Evolutionary conservation across 1,139 yeast species (phyloP), one percentile per base, ranked within the genome.

Genomic region (Suhomyces panamericanus): DNA sequence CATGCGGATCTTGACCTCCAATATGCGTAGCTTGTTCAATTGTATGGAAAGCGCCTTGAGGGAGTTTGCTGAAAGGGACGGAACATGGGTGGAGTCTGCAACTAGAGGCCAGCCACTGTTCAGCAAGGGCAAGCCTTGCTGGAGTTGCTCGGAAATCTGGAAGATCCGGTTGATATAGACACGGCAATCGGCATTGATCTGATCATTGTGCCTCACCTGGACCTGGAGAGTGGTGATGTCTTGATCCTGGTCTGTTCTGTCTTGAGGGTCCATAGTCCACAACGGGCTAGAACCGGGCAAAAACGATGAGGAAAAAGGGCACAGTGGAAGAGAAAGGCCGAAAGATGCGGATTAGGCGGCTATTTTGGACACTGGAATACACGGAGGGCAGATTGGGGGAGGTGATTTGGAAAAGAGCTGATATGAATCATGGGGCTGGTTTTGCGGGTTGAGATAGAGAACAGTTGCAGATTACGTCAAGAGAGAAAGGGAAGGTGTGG

Each of bases 1-100:
- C 24, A 52, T 51, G 49, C 55, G 63, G 38, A 57, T 56, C 32
- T 53, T 59, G 27, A 53, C 50, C 56, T 58, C 69, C 41, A 58
- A 43, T 1, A 67, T 52, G 36, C 71, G 70, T 17, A 78, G 64
- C 51, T 69, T 74, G 38, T 73, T 56, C 35, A 78, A 57, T 58
- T 76, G 79, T 12, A 73, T 59, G 0, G 79, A 68, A 28, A 79
- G 56, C 16, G 65, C 57, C 15, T 71, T 70, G 1, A 75, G 62
- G 0, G 79, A 59, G 13, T 44, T 36, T 4, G 50, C 40, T 0
- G 68, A 63, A 1, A 64, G 56, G 11, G 59, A 55, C 3, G 72
- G 72, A 4, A 59, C 44, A 7, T 40, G 39, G 7, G 7, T 7
- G 14, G 38, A 22, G 6, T 20, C 43, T 2, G 34, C 13, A 4